phyloP scores from a whole-genome alignment of 2,329 filamentous ascomycete species.

The Colletotrichum costaricense region DNA sequence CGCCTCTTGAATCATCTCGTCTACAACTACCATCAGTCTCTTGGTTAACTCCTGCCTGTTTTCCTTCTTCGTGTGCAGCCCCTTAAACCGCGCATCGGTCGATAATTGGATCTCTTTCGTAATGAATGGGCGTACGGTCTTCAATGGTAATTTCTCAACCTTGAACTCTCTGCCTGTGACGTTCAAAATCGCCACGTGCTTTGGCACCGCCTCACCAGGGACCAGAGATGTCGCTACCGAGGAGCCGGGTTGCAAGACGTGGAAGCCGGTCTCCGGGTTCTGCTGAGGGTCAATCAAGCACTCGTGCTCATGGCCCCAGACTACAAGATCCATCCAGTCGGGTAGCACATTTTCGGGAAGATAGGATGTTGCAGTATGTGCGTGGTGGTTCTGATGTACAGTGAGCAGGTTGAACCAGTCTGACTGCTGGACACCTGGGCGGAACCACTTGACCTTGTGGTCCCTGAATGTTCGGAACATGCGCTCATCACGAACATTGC shows the following conservation, averaged over 20 bases:
- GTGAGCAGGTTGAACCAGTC: constrained; percentile 98
- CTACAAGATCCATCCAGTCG: constrained; percentile 87
- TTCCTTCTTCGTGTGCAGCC: constrained; percentile 82
- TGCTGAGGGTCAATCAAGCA: constrained; percentile 86
- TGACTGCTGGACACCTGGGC: constrained; percentile 79
- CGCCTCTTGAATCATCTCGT: constrained; percentile 89
- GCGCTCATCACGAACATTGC: constrained; percentile 95
- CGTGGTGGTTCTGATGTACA: constrained; percentile 96
- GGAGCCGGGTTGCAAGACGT: constrained; percentile 97
- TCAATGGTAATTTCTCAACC: constrained; percentile 83
- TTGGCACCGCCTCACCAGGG: constrained; percentile 88
- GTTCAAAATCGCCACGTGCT: constrained; percentile 88
- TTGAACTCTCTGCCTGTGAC: constrained; percentile 86
- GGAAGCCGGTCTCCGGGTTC: constrained; percentile 90
- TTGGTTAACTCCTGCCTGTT: constrained; percentile 85
- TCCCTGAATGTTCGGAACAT: constrained; percentile 94
- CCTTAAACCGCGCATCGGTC: constrained; percentile 80
- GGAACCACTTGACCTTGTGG: constrained; percentile 93
- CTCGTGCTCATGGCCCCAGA: constrained; percentile 99
- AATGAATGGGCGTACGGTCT: constrained; percentile 90
- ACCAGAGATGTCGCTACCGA: constrained; percentile 94
- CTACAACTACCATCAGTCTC: constrained; percentile 80
- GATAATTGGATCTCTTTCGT: constrained; percentile 84
- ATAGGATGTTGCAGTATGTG: constrained; percentile 92
- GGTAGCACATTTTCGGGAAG: constrained; percentile 94